Conservation (phyloP, 257 asterid genomes). For the Cordia subcordata region DNA sequence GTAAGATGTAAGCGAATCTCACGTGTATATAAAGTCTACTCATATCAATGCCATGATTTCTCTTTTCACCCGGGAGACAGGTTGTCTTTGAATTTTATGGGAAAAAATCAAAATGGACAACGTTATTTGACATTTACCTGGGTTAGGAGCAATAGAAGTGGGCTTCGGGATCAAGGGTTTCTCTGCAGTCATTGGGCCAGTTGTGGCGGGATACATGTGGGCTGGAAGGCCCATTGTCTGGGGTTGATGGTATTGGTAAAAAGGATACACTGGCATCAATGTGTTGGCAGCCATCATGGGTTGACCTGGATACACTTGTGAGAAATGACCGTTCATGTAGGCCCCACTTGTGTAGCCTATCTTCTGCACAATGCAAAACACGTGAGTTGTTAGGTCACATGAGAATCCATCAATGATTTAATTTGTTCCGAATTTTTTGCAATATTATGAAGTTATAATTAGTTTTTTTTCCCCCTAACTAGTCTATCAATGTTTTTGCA, state of each 20-base stretch:
- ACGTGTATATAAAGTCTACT: no score
- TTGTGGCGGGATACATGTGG: constrained; percentile 47
- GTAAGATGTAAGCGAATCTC: constrained; percentile 3
- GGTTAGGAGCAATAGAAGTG: constrained; percentile 54
- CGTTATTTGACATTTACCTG: constrained; percentile 51
- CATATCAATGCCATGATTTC: constrained; percentile 23
- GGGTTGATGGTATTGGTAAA: constrained; percentile 57
- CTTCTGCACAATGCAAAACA: constrained; percentile 37
- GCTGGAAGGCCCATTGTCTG: constrained; percentile 89
- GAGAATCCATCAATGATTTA: no score
- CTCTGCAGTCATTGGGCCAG: constrained; percentile 48
- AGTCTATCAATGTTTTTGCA: no score
- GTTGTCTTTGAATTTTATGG: neutral
- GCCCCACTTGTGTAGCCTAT: constrained; percentile 67
- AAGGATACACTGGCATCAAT: constrained; percentile 77
- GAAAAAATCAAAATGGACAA: neutral
- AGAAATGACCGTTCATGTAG: constrained; percentile 76
- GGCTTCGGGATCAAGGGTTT: constrained; percentile 75
- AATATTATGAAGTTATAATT: no score
- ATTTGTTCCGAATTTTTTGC: no score
- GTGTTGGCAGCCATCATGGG: constrained; percentile 62
- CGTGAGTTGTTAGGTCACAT: no score
- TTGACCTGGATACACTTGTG: constrained; percentile 67
- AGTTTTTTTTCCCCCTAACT: no score
- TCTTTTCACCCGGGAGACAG: neutral